Percentiles rank a stretch among this genome's conserved stretches.
phyloP scores from a whole-genome alignment of 495 filamentous ascomycete genomes.

The Elaphomyces granulatus region DNA sequence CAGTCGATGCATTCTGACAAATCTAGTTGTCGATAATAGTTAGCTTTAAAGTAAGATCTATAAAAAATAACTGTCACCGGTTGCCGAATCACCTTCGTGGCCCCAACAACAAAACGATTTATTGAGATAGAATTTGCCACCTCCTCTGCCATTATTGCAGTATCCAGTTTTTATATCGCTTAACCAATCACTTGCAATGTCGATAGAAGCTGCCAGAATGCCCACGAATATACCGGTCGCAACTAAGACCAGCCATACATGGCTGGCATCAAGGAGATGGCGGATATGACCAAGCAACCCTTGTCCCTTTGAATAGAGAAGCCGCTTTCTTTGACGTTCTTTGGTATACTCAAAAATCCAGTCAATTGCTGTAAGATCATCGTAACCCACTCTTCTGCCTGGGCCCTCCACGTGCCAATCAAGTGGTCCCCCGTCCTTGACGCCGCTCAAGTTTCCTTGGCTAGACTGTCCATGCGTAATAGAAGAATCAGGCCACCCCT shows the following conservation, averaged over 20 bases:
- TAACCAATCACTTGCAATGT: slow-evolving; percentile 88
- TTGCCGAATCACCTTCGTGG: slow-evolving; percentile 45
- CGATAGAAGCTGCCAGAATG: slow-evolving; percentile 71
- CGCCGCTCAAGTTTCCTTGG: slow-evolving; percentile 25
- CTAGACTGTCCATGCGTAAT: background rate
- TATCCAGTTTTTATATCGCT: slow-evolving; percentile 89
- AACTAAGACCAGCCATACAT: slow-evolving; percentile 84
- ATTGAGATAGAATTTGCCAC: slow-evolving; percentile 81
- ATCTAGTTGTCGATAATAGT: slow-evolving; percentile 26
- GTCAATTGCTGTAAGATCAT: slow-evolving; percentile 94
- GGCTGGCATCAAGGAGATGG: slow-evolving; percentile 64
- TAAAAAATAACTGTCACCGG: background rate
- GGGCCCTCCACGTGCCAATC: slow-evolving; percentile 92
- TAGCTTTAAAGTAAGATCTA: background rate
- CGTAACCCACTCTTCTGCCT: slow-evolving; percentile 83
- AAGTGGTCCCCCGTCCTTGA: slow-evolving; percentile 51
- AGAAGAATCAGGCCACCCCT: background rate
- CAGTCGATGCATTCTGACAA: slow-evolving; percentile 66
- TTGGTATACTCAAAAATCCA: slow-evolving; percentile 99
- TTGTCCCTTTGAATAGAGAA: slow-evolving; percentile 52
- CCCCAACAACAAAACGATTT: slow-evolving; percentile 86
- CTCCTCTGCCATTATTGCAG: slow-evolving; percentile 57
- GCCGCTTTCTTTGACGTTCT: slow-evolving; percentile 72
- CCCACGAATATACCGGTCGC: slow-evolving; percentile 67
- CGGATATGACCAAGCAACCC: slow-evolving; percentile 59